phyloP scores from a whole-genome alignment of 2,329 filamentous ascomycete genomes.

The Elsinoe ampelina region DNA sequence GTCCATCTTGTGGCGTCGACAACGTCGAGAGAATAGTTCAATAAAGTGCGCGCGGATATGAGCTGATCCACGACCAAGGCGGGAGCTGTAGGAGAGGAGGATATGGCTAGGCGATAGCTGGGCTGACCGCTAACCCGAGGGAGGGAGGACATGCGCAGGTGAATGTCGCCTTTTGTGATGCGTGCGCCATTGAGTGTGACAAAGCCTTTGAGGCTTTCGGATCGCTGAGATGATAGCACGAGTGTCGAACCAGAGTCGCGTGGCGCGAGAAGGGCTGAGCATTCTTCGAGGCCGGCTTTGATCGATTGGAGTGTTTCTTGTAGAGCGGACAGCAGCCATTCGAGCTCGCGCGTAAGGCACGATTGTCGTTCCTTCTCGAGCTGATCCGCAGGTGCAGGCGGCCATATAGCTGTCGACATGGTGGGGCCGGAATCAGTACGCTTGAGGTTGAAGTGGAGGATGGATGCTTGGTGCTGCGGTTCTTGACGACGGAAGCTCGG shows the following conservation, averaged over 20 bases:
- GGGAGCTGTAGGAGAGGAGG: constrained; percentile 44
- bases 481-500: too few relatives aligned
- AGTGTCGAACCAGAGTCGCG: constrained; percentile 79
- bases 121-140: constrained; percentile 43
- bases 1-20: constrained; percentile 69
- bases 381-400: constrained; percentile 43
- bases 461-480: too few relatives aligned
- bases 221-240: constrained; percentile 75
- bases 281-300: constrained; percentile 72
- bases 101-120: constrained; percentile 45
- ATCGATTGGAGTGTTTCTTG: constrained; percentile 53
- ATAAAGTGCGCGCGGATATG: constrained; percentile 60
- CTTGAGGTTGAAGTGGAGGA: too few relatives aligned
- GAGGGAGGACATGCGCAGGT: constrained; percentile 65
- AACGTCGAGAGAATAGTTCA: constrained; percentile 76
- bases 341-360: constrained; percentile 49
- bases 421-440: too few relatives aligned
- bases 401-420: too few relatives aligned
- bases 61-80: constrained; percentile 60
- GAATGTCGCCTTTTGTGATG: constrained; percentile 78
- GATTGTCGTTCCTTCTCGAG: constrained; percentile 45
- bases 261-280: constrained; percentile 75
- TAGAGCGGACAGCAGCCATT: constrained; percentile 54
- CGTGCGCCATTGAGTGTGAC: constrained; percentile 84
- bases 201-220: constrained; percentile 84